Conservation (phyloP, 805 yeast species). For the Grigorovia yakushimaensis region DNA sequence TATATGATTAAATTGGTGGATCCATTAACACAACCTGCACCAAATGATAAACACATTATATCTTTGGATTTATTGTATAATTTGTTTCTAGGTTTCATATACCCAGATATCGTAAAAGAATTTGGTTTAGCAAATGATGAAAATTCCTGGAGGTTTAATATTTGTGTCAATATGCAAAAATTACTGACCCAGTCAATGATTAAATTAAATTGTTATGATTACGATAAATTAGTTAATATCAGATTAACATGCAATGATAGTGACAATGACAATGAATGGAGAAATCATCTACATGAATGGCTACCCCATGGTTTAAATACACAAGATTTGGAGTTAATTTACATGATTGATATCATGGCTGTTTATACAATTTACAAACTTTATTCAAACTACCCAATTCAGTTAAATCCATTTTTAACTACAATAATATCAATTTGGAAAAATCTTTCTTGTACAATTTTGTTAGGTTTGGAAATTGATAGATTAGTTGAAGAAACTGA, state of each 20-base stretch:
- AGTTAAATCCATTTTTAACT: slow-evolving; percentile 52
- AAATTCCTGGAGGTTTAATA: slow-evolving; percentile 19
- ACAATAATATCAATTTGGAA: slow-evolving; percentile 57
- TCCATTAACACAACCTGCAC: slow-evolving; percentile 63
- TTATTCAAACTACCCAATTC: slow-evolving; percentile 27
- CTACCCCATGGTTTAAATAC: slow-evolving; percentile 29
- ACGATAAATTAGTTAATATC: slow-evolving; percentile 10
- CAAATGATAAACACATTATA: slow-evolving; percentile 41
- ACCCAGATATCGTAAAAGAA: slow-evolving; percentile 5
- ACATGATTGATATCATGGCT: slow-evolving; percentile 35
- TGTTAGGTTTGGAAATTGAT: slow-evolving; percentile 53
- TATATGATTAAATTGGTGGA: slow-evolving; percentile 38
- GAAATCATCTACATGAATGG: slow-evolving; percentile 30
- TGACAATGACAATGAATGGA: slow-evolving; percentile 12
- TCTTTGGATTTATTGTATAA: slow-evolving; percentile 50
- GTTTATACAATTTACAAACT: slow-evolving; percentile 38
- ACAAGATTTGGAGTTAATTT: slow-evolving; percentile 36
- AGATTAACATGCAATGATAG: neutral
- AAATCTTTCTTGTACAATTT: slow-evolving; percentile 47
- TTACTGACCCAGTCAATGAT: slow-evolving; percentile 16
- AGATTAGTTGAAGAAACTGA: slow-evolving; percentile 37
- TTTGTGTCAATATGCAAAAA: slow-evolving; percentile 23
- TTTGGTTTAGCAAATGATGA: slow-evolving; percentile 7
- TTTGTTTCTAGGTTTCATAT: slow-evolving; percentile 37
- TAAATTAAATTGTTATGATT: slow-evolving; percentile 21